Conservation (phyloP, 2,329 filamentous ascomycete genomes). For the Fusarium nanum region DNA sequence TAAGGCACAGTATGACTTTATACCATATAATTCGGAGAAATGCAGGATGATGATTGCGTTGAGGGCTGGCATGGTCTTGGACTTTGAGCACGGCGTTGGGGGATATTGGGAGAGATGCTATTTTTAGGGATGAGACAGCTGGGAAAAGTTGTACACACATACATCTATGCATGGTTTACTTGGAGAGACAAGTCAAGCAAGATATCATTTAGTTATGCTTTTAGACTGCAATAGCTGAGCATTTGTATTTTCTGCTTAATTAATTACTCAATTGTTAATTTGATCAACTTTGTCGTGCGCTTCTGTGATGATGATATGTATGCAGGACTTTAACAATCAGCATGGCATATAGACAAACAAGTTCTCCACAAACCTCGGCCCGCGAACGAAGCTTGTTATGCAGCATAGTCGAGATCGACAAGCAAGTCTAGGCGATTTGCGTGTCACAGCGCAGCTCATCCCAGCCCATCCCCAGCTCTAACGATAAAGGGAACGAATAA, state of each 20-base stretch:
- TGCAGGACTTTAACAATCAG: not conserved
- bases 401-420: conserved; percentile 25
- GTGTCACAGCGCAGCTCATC: conserved; percentile 7
- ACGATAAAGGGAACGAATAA: not conserved
- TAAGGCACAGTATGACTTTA: conserved; percentile 55
- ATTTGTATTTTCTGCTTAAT: conserved; percentile 1
- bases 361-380: conserved; percentile 33
- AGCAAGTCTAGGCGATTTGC: conserved; percentile 1
- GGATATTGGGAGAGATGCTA: conserved; percentile 24
- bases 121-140: conserved; percentile 11
- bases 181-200: not conserved
- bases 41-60: conserved; percentile 1
- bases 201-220: not conserved
- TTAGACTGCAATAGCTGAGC: not conserved
- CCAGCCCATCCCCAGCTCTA: not conserved
- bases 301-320: not conserved
- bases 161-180: not conserved
- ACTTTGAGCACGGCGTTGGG: conserved; percentile 48
- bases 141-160: conserved; percentile 7
- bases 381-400: conserved; percentile 2
- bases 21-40: conserved; percentile 11
- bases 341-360: not conserved
- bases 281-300: not conserved
- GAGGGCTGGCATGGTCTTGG: conserved; percentile 26
- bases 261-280: not conserved